phyloP scores from a whole-genome alignment of 371 early-diverging fungal genomes.

The Actinomortierella wolfii region DNA sequence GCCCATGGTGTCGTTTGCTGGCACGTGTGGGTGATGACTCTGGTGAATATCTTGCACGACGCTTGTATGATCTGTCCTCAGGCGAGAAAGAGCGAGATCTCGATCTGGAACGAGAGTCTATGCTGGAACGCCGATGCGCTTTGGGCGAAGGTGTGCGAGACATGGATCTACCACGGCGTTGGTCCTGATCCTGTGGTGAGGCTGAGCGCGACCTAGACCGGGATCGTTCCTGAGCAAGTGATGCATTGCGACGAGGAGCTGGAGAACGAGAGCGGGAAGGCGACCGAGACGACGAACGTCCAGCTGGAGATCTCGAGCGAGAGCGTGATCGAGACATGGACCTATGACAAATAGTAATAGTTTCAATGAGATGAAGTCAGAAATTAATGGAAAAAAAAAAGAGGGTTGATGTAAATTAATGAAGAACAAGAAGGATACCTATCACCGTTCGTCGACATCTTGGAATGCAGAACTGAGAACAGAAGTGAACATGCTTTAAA shows the following conservation, averaged over 20 bases:
- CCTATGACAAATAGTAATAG: constrained; percentile 16
- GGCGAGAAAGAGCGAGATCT: constrained; percentile 17
- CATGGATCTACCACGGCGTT: constrained; percentile 1
- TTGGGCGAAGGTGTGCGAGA: constrained; percentile 11
- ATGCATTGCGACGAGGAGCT: constrained; percentile 3
- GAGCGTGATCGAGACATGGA: constrained; percentile 29
- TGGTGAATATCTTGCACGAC: constrained; percentile 29
- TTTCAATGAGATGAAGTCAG: background rate
- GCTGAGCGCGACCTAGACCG: background rate
- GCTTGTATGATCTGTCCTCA: constrained; percentile 10
- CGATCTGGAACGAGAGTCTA: constrained; percentile 5
- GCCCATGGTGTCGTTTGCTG: constrained; percentile 6
- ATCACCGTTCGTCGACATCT: background rate
- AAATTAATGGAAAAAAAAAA: background rate
- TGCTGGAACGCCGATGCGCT: background rate
- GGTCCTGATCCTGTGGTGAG: background rate
- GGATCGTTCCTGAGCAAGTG: constrained; percentile 2
- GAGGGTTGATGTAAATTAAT: constrained; percentile 11
- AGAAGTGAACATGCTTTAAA: background rate
- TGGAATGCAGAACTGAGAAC: background rate
- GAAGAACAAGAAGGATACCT: background rate
- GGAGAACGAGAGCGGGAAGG: constrained; percentile 14
- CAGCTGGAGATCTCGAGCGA: constrained; percentile 2
- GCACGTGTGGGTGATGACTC: constrained; percentile 22
- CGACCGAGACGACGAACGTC: background rate